Evolutionary conservation across 2,329 filamentous ascomycete species (phyloP), one percentile per base, ranked within the genome.

Genomic region (Aspergillus arachidicola): DNA sequence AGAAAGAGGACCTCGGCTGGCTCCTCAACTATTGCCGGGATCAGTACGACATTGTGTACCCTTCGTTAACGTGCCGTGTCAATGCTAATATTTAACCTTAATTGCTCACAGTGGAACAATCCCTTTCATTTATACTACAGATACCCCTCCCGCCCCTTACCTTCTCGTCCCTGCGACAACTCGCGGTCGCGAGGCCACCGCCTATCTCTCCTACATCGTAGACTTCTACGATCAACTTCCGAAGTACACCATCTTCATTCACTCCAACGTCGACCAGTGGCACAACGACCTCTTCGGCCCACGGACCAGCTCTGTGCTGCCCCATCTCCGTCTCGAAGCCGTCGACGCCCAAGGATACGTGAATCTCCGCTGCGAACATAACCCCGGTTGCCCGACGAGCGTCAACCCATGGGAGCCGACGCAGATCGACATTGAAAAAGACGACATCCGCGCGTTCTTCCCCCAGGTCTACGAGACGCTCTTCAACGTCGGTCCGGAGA

Each of bases 181-280:
- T 41, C 68, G 87, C 73, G 87, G 87, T 38, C 85, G 87, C 69
- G 87, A 90, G 75, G 86, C 85, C 38, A 84, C 87, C 76, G 82
- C 87, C 9, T 89, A 89, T 71, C 79, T 88, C 43, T 85, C 82
- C 45, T 89, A 87, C 74, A 82, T 89, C 69, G 83, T 87, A 69
- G 85, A 88, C 71, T 82, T 85, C 72, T 89, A 90, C 76, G 81
- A 89, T 65, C 69, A 79, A 4, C 80, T 90, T 4, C 82, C 86
- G 2, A 85, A 87, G 59, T 80, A 88, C 64, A 79, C 80, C 36
- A 83, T 89, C 66, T 88, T 90, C 75, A 83, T 87, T 74, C 87
- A 90, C 71, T 82, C 84, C 14, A 84, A 88, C 63, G 81, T 84
- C 26, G 78, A 78, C 57, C 79, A 84, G 54, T 87, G 85, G 85